Conservation (phyloP, 2,329 filamentous ascomycete genomes). For the Thielaviopsis musarum region DNA sequence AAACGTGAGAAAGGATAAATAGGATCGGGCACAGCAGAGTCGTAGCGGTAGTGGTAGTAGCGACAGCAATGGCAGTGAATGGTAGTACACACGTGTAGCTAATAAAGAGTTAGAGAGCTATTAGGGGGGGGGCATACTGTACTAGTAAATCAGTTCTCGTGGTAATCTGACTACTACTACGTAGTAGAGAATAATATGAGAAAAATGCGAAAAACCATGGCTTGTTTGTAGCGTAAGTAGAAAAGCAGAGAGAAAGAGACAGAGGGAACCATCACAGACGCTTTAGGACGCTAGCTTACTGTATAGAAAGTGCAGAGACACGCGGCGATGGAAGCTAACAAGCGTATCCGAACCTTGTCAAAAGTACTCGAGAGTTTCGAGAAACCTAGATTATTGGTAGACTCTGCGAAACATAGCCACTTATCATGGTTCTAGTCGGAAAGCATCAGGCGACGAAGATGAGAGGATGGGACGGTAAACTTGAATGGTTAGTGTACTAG, state of each 20-base stretch:
- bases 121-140: too few species aligned
- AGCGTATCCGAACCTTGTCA: background rate
- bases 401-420: background rate
- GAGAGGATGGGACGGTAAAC: background rate
- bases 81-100: background rate
- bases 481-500: too few species aligned
- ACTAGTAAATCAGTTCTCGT: too few species aligned
- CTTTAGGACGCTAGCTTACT: background rate
- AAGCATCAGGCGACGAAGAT: background rate
- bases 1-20: background rate
- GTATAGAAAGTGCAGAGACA: too few species aligned
- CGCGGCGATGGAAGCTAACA: too few species aligned
- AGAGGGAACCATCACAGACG: background rate
- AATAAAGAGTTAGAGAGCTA: background rate
- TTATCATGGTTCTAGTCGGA: background rate
- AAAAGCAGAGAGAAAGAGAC: background rate
- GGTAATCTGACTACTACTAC: background rate
- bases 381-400: background rate
- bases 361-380: background rate
- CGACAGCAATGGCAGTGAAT: background rate
- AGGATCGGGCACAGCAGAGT: background rate
- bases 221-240: background rate
- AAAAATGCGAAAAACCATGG: background rate
- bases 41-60: background rate
- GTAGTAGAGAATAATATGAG: background rate